These are phyloP conservation scores for Cafeteria roenbergensis DNA, from an alignment of 108 stramenopile genomes.

Conservation along the genomic window DNA sequence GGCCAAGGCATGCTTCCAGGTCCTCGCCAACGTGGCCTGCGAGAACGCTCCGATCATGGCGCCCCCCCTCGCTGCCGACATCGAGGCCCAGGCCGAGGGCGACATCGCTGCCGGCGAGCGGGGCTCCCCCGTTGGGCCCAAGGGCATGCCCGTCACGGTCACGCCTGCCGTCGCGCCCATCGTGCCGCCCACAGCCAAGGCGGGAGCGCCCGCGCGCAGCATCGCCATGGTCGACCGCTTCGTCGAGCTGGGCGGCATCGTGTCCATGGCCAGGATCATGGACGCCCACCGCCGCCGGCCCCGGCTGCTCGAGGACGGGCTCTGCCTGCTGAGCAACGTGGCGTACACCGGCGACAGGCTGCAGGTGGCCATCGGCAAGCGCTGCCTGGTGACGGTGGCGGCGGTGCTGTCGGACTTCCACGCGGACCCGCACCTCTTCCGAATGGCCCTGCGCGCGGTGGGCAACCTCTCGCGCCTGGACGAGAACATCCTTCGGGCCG, in stretches of 20 bases:
- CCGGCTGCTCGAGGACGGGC: conserved; percentile 10
- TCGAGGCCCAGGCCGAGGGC: not conserved
- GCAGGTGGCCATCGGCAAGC: conserved; percentile 9
- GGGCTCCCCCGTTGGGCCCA: not conserved
- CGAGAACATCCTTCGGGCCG: conserved; percentile 19
- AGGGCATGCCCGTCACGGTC: not conserved
- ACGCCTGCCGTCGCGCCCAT: too few relatives aligned
- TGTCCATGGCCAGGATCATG: conserved; percentile 3
- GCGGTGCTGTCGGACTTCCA: not conserved
- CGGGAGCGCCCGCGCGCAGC: too few relatives aligned
- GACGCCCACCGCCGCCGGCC: conserved; percentile 4
- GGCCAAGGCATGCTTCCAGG: conserved; percentile 6
- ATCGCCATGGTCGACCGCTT: too few relatives aligned
- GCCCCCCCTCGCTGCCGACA: not conserved
- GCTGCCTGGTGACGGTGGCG: not conserved
- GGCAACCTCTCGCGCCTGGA: conserved; percentile 15
- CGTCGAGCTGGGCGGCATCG: not conserved
- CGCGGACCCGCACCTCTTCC: conserved; percentile 11
- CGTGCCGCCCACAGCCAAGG: too few relatives aligned
- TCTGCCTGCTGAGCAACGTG: conserved; percentile 14
- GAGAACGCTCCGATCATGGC: not conserved
- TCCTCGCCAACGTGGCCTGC: conserved; percentile 6
- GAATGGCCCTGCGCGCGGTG: conserved; percentile 16
- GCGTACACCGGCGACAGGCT: conserved; percentile 9
- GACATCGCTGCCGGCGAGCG: not conserved